phyloP scores from a whole-genome alignment of 169 alveolate species.

The Babesia bovis region DNA sequence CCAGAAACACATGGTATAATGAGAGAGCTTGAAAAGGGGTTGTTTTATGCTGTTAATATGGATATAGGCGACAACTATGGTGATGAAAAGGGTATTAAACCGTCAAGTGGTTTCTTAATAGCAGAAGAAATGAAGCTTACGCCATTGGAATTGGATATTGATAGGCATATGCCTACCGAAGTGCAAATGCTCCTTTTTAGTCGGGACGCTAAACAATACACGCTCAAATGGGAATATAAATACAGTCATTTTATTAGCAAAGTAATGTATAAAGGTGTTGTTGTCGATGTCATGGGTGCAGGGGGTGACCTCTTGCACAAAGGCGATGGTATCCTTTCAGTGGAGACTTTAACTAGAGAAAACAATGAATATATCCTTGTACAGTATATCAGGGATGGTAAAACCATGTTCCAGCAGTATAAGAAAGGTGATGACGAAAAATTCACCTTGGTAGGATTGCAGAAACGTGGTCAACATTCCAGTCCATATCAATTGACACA shows the following conservation, averaged over 20 bases:
- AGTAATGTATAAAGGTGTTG: neutral
- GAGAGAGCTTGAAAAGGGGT: neutral
- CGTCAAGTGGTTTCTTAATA: neutral
- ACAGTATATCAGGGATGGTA: neutral
- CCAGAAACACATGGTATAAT: neutral
- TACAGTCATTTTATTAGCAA: neutral
- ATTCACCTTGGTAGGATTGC: neutral
- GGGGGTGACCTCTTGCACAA: neutral
- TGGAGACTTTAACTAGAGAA: neutral
- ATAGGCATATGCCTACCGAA: neutral
- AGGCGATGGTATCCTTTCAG: neutral
- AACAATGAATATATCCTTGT: neutral
- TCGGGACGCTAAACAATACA: neutral
- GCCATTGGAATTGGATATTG: neutral
- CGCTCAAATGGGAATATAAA: neutral
- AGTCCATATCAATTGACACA: neutral
- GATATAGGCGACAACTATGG: neutral
- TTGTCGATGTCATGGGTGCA: neutral
- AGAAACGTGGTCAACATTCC: neutral
- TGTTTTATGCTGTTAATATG: neutral
- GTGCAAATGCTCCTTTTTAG: neutral
- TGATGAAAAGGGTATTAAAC: neutral
- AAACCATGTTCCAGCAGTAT: neutral
- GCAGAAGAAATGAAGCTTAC: neutral
- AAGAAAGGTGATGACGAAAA: neutral